Base-by-base conservation (phyloP, 495 filamentous ascomycete genomes). In the Aspergillus ellipticus region DNA sequence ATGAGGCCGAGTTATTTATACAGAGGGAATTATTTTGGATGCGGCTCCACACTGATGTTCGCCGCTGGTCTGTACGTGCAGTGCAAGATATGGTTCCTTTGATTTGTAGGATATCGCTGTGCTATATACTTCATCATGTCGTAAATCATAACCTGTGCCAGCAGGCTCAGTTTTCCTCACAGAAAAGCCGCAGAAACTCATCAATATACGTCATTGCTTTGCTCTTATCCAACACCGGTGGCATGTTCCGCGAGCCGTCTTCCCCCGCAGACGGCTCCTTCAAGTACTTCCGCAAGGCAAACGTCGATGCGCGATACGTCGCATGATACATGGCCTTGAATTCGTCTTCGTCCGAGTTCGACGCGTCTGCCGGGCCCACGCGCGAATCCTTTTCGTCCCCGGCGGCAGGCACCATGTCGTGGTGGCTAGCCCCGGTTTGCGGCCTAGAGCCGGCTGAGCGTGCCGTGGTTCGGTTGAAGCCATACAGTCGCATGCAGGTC, bases 251-350 rank as follows among this genome's bases (percentile, higher is more conserved):
- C 9, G 37, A 39, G n/a, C 35, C 53, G 17, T 50, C 51, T 29
- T 49, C 56, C 16, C 29, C 37, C 2, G 33, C 41, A 7, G 51
- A 21, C 1, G 52, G 7, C 22, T 67, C 66, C 49, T 67, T 76
- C 51, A 84, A 65, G 51, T 78, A 74, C 37, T 68, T 75, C 42
- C 83, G 72, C 22, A 86, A 74, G 5, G 82, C 79, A 62, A 86
- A 84, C 19, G 74, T 77, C 1, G 81, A 77, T 17, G 82, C 79
- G 55, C 84, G 85, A 57, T 79, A 86, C 0, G 81, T 83, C 46
- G 84, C 82, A 57, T 87, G 84, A 51, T 87, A 87, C 67, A 86
- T 78, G 8, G 78, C 60, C 63, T 86, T 87, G 65, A 83, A 87
- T 46, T 85, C 82, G 58, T 85, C 83, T 42, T 81, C 79, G 26